Conservation (phyloP, 768 basidiomycete species). For the Chiua virens region DNA sequence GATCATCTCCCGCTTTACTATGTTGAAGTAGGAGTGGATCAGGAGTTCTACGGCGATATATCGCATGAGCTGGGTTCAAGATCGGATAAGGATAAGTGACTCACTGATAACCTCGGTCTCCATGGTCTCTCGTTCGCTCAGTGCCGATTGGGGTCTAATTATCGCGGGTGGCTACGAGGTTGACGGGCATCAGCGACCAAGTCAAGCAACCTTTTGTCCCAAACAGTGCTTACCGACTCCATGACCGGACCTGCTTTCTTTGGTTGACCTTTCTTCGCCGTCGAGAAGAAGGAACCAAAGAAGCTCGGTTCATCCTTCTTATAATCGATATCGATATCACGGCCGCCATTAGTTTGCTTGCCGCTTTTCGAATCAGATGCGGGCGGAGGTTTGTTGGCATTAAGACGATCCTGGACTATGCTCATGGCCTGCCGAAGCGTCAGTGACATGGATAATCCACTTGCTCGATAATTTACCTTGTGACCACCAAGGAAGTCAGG, state of each 20-base stretch:
- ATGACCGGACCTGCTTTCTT: slow-evolving; percentile 60
- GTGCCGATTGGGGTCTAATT: slow-evolving; percentile 86
- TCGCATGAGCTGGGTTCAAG: not conserved
- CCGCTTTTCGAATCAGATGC: slow-evolving; percentile 65
- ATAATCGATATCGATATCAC: slow-evolving; percentile 87
- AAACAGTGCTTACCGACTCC: slow-evolving; percentile 49
- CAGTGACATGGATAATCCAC: not conserved
- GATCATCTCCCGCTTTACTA: slow-evolving; percentile 99
- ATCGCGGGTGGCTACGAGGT: slow-evolving; percentile 67
- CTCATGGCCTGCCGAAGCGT: slow-evolving; percentile 70
- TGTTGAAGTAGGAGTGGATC: slow-evolving; percentile 96
- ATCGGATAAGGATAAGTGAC: slow-evolving; percentile 31
- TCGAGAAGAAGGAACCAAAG: slow-evolving; percentile 94
- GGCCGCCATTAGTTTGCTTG: slow-evolving; percentile 85
- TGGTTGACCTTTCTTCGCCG: slow-evolving; percentile 58
- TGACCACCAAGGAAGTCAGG: slow-evolving; percentile 98
- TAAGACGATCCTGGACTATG: slow-evolving; percentile 80
- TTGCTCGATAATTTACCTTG: slow-evolving; percentile 46
- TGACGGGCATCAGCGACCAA: not conserved
- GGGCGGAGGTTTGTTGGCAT: slow-evolving; percentile 67
- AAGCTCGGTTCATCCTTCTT: slow-evolving; percentile 91
- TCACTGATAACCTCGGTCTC: slow-evolving; percentile 99
- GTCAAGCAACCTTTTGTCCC: slow-evolving; percentile 13
- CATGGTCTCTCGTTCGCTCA: slow-evolving; percentile 95
- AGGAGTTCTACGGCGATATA: slow-evolving; percentile 66